Evolutionary conservation across 805 yeast species (phyloP).

Genomic region (Yamadazyma kitorensis): DNA sequence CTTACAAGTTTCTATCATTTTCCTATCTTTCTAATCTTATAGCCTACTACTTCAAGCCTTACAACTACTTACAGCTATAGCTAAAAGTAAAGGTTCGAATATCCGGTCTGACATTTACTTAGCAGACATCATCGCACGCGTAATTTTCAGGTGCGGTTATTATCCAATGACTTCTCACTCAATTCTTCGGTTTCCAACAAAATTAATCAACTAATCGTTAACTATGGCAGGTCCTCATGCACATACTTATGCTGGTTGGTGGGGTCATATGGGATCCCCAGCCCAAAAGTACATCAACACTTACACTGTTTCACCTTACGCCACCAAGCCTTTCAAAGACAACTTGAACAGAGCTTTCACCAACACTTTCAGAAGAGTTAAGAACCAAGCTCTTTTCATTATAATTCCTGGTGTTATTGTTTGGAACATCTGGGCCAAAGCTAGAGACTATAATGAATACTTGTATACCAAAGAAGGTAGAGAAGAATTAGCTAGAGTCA

Average conservation of each 20-base stretch:
- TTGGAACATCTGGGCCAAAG: constrained; percentile 84
- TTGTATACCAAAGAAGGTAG: constrained; percentile 97
- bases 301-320: constrained; percentile 90
- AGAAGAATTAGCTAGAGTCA: constrained; percentile 79
- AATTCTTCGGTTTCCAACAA: constrained; percentile 1
- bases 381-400: constrained; percentile 76
- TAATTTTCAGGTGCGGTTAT: no score
- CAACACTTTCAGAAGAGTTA: constrained; percentile 93
- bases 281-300: constrained; percentile 81
- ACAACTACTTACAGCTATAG: no score
- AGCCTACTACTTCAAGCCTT: no score
- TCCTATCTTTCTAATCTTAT: no score
- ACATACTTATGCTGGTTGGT: constrained; percentile 91
- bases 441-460: constrained; percentile 88
- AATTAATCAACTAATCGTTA: constrained; percentile 1
- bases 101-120: no score
- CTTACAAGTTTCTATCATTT: no score
- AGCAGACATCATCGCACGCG: no score
- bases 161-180: constrained; percentile 11
- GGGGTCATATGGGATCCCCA: constrained; percentile 91
- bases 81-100: no score
- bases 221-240: constrained; percentile 45
- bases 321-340: constrained; percentile 90
- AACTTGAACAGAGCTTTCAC: constrained; percentile 79
- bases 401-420: constrained; percentile 74